These are phyloP conservation scores for Rhododendron molle DNA, from an alignment of 148 eudicot species.

Conservation along the genomic window DNA sequence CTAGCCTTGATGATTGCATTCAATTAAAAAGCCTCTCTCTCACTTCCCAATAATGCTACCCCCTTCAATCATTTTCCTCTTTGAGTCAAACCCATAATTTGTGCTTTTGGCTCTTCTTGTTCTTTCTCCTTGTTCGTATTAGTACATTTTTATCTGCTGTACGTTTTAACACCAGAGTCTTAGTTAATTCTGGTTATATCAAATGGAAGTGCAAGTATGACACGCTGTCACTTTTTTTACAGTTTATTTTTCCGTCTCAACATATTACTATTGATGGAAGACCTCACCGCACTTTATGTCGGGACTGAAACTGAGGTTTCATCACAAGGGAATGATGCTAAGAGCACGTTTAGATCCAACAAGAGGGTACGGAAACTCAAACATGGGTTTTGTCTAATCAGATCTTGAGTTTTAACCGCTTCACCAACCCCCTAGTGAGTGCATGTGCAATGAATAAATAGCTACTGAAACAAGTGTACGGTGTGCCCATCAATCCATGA, in stretches of 20 bases:
- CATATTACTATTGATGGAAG: too few relatives aligned
- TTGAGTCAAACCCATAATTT: background rate
- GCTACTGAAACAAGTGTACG: background rate
- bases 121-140: background rate
- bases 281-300: too few relatives aligned
- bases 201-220: too few relatives aligned
- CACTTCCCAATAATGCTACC: background rate
- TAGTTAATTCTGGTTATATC: too few relatives aligned
- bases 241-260: too few relatives aligned
- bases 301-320: too few relatives aligned
- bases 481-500: background rate
- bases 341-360: too few relatives aligned
- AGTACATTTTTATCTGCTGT: background rate
- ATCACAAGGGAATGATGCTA: background rate
- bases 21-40: background rate
- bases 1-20: background rate
- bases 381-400: too few relatives aligned
- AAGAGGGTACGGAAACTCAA: too few relatives aligned
- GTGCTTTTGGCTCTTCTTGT: background rate
- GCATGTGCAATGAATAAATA: background rate
- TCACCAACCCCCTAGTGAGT: background rate
- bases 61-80: background rate
- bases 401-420: background rate
- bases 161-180: too few relatives aligned
- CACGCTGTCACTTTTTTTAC: too few relatives aligned